phyloP scores from a whole-genome alignment of 805 yeast species.

The Wickerhamomyces canadensis region DNA sequence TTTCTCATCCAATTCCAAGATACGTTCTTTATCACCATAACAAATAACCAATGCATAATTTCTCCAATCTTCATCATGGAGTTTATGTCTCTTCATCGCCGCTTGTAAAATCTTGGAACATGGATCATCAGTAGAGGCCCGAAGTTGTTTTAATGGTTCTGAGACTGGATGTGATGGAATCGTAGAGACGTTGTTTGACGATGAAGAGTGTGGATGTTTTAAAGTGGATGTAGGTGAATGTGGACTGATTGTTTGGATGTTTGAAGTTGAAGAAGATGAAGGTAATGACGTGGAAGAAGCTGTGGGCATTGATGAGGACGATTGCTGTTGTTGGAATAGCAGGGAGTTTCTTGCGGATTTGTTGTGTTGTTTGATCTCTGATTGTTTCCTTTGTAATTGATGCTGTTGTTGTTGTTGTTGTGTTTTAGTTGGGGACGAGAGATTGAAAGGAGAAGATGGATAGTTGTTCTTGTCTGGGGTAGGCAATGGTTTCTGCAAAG shows the following conservation, averaged over 20 bases:
- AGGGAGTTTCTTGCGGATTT: constrained; percentile 14
- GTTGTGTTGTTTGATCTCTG: constrained; percentile 3
- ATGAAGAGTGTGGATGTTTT: constrained; percentile 4
- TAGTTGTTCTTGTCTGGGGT: constrained; percentile 17
- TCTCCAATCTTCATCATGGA: constrained; percentile 70
- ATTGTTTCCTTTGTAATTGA: constrained; percentile 2
- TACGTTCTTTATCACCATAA: constrained; percentile 85
- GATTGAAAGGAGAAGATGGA: constrained; percentile 23
- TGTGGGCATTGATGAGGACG: too few species aligned
- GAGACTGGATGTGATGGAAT: constrained; percentile 16
- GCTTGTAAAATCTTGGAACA: constrained; percentile 83
- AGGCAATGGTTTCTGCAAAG: constrained; percentile 16
- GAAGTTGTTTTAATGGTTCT: constrained; percentile 76
- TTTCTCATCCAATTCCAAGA: constrained; percentile 76
- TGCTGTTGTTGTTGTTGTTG: constrained; percentile 4
- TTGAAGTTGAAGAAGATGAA: not conserved
- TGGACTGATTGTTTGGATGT: constrained; percentile 3
- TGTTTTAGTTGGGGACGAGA: constrained; percentile 24
- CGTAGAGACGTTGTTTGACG: not conserved
- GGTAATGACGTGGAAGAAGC: not conserved
- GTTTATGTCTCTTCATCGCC: constrained; percentile 80
- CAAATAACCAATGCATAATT: constrained; percentile 85
- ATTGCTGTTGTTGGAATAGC: not conserved
- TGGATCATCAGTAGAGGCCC: constrained; percentile 88
- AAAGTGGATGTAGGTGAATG: constrained; percentile 15